Evolutionary conservation across 768 basidiomycete genomes (phyloP).

Genomic region (Leucocoprinus sp.): DNA sequence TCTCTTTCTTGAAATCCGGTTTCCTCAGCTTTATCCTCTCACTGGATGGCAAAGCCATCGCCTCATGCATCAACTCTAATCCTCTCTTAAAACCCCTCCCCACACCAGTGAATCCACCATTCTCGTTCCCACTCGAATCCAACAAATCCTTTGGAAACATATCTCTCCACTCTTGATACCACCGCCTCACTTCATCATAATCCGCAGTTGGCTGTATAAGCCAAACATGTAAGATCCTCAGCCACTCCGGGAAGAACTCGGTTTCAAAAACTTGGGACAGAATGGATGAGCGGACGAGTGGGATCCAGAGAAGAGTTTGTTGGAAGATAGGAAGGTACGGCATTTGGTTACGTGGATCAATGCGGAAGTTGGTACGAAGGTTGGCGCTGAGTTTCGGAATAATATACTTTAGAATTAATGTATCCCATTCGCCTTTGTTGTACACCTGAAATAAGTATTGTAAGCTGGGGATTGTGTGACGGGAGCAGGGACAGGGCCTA

Average conservation of each 20-base stretch:
- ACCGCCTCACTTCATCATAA: conserved; percentile 87
- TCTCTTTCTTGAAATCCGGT: conserved; percentile 55
- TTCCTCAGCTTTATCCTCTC: conserved; percentile 60
- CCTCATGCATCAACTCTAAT: conserved; percentile 89
- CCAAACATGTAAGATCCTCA: conserved; percentile 88
- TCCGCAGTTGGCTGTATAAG: conserved; percentile 82
- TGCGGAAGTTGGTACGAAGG: conserved; percentile 75
- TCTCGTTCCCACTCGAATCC: neutral
- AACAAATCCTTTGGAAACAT: conserved; percentile 65
- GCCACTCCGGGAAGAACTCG: conserved; percentile 97
- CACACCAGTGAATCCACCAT: conserved; percentile 49
- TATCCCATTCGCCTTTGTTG: conserved; percentile 78
- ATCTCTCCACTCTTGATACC: conserved; percentile 88
- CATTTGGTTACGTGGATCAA: conserved; percentile 85
- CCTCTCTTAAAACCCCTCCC: conserved; percentile 80
- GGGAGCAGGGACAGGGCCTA: conserved; percentile 25
- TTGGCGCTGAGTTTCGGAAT: conserved; percentile 83
- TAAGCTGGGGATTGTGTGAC: neutral
- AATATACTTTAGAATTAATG: conserved; percentile 81
- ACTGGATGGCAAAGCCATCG: conserved; percentile 77
- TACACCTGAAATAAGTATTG: conserved; percentile 49
- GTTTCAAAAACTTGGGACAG: conserved; percentile 79
- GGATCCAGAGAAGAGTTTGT: conserved; percentile 69
- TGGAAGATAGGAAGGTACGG: conserved; percentile 67
- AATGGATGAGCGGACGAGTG: conserved; percentile 65